These are phyloP conservation scores for Scleromitrula shiraiana DNA, from an alignment of 2,329 filamentous ascomycete genomes.

Conservation along the genomic window DNA sequence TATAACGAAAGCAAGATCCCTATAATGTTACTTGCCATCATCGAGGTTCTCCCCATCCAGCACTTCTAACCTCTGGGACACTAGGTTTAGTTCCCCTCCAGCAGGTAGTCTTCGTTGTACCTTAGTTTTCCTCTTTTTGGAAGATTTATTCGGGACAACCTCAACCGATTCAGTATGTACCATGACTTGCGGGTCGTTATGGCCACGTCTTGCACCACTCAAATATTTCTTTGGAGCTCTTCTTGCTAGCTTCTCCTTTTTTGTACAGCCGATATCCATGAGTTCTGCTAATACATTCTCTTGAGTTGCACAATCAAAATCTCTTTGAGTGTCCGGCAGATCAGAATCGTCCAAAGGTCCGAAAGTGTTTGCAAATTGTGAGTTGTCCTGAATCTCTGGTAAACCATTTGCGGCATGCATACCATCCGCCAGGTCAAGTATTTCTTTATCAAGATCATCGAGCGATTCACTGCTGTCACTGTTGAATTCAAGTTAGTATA, in stretches of 20 bases:
- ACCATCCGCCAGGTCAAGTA: background rate
- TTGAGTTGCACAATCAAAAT: background rate
- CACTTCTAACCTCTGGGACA: conserved; percentile 9
- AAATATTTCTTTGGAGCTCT: too few relatives aligned
- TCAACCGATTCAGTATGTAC: too few relatives aligned
- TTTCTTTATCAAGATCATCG: background rate
- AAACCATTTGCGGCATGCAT: background rate
- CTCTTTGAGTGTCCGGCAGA: conserved; percentile 1
- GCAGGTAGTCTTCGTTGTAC: conserved; percentile 16
- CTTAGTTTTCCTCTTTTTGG: conserved; percentile 7
- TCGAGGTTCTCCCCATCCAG: conserved; percentile 6
- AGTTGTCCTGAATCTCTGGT: background rate
- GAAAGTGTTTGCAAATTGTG: background rate
- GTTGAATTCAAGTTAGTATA: background rate
- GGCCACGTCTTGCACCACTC: too few relatives aligned
- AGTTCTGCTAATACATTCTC: background rate
- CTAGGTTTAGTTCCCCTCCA: conserved; percentile 16
- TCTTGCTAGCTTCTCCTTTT: background rate
- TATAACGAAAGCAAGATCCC: too few relatives aligned
- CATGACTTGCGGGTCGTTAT: too few relatives aligned
- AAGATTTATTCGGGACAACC: background rate
- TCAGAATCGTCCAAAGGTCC: background rate
- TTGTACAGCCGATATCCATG: background rate
- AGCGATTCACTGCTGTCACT: background rate
- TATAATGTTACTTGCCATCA: conserved; percentile 5